phyloP scores from a whole-genome alignment of 2,329 filamentous ascomycete species.

The Trichoderma aggressivum region DNA sequence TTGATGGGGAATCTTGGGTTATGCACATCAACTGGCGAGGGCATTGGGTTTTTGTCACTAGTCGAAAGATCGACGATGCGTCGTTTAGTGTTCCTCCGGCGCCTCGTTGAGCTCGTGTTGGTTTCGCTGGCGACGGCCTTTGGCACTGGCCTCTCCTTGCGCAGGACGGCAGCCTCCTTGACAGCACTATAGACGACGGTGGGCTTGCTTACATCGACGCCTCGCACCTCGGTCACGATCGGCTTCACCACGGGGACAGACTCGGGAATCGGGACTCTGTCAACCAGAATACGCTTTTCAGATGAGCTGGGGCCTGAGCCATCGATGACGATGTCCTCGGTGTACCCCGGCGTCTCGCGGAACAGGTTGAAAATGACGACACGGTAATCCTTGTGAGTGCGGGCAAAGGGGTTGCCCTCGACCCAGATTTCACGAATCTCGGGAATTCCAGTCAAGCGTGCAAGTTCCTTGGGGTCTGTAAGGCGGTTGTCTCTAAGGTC shows the following conservation, averaged over 20 bases:
- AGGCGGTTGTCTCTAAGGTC: conserved; percentile 89
- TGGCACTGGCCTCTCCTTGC: conserved; percentile 56
- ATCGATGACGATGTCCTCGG: conserved; percentile 87
- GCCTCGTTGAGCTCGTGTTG: conserved; percentile 57
- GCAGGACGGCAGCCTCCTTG: conserved; percentile 50
- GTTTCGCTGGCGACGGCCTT: conserved; percentile 56
- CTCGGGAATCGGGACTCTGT: conserved; percentile 72
- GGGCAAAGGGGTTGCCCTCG: conserved; percentile 85
- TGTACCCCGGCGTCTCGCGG: conserved; percentile 82
- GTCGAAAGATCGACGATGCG: conserved; percentile 64
- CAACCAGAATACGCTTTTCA: conserved; percentile 79
- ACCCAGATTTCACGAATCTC: conserved; percentile 93
- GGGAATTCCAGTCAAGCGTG: conserved; percentile 83
- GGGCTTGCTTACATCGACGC: conserved; percentile 66
- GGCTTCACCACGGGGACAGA: conserved; percentile 76
- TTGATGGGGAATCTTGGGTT: conserved; percentile 22
- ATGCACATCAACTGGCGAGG: conserved; percentile 30
- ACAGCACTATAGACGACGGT: conserved; percentile 53
- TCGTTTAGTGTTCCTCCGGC: conserved; percentile 57
- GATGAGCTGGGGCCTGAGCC: conserved; percentile 76
- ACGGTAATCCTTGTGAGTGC: conserved; percentile 80
- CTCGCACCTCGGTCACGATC: conserved; percentile 57
- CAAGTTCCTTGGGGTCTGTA: conserved; percentile 86
- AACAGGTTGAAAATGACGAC: conserved; percentile 96
- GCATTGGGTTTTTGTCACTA: conserved; percentile 38